Conservation (phyloP, 768 basidiomycete genomes). For the Suillus hirtellus region DNA sequence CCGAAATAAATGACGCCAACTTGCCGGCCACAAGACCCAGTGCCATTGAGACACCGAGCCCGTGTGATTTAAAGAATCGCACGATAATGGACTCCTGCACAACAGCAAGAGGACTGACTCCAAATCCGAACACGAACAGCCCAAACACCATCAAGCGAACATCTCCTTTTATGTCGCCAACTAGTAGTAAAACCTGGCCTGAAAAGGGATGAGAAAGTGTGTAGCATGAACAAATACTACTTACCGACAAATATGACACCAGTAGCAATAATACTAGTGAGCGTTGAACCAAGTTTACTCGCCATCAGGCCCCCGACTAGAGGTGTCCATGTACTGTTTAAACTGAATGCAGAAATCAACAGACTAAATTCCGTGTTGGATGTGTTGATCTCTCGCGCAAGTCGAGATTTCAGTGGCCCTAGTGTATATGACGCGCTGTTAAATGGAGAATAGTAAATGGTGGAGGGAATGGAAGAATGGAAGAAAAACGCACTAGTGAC, state of each 20-base stretch:
- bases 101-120: constrained; percentile 77
- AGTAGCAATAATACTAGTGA: constrained; percentile 72
- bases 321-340: constrained; percentile 79
- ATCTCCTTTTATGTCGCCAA: constrained; percentile 59
- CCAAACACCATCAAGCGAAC: constrained; percentile 75
- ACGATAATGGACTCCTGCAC: constrained; percentile 86
- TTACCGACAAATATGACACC: constrained; percentile 65
- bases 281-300: constrained; percentile 69
- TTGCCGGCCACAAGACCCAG: constrained; percentile 85
- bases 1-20: constrained; percentile 72
- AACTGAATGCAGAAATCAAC: constrained; percentile 71
- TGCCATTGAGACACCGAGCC: constrained; percentile 75
- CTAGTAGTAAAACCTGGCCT: constrained; percentile 68
- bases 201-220: constrained; percentile 13
- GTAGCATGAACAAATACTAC: constrained; percentile 10
- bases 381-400: constrained; percentile 69
- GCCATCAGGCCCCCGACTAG: constrained; percentile 74
- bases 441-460: constrained; percentile 6
- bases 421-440: constrained; percentile 70
- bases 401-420: constrained; percentile 73
- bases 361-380: constrained; percentile 78
- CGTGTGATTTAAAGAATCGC: constrained; percentile 75
- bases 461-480: not conserved
- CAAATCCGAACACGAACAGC: constrained; percentile 78
- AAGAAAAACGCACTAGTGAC: constrained; percentile 60